Percentiles rank a stretch among this genome's conserved stretches.
These are phyloP conservation scores for Phytophthora quininea DNA, from an alignment of 352 stramenopile species.

Conservation along the genomic window DNA sequence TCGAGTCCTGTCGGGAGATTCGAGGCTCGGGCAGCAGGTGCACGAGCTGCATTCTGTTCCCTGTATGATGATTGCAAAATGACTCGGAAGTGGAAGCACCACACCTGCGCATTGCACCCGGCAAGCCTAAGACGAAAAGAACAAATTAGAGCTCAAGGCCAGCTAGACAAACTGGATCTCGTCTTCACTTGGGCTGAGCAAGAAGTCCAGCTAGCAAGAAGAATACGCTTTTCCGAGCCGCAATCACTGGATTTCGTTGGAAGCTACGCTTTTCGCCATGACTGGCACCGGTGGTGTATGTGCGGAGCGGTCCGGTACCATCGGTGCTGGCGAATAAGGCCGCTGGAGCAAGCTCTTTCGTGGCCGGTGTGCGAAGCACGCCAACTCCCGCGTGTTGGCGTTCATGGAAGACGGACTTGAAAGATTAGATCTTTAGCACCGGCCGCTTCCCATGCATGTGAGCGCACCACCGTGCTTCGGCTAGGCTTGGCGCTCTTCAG, in stretches of 20 bases:
- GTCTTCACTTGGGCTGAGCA: background rate
- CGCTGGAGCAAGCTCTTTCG: no score
- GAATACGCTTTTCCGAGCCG: background rate
- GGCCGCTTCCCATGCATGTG: no score
- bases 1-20: slow-evolving; percentile 38
- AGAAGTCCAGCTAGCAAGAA: background rate
- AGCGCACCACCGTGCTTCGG: no score
- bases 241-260: background rate
- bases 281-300: background rate
- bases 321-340: no score
- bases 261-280: background rate
- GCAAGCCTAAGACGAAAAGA: background rate
- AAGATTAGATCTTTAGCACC: no score
- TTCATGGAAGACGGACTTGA: no score
- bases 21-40: slow-evolving; percentile 38
- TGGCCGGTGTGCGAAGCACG: no score
- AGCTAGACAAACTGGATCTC: background rate
- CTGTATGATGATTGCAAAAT: slow-evolving; percentile 17
- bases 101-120: background rate
- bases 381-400: no score
- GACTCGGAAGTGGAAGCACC: background rate
- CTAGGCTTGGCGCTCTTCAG: no score
- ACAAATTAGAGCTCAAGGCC: background rate
- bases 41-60: slow-evolving; percentile 31
- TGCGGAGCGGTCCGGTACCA: no score